Evolutionary conservation across 176 grass and related monocot species (phyloP).

Genomic region (Ensete ventricosum): DNA sequence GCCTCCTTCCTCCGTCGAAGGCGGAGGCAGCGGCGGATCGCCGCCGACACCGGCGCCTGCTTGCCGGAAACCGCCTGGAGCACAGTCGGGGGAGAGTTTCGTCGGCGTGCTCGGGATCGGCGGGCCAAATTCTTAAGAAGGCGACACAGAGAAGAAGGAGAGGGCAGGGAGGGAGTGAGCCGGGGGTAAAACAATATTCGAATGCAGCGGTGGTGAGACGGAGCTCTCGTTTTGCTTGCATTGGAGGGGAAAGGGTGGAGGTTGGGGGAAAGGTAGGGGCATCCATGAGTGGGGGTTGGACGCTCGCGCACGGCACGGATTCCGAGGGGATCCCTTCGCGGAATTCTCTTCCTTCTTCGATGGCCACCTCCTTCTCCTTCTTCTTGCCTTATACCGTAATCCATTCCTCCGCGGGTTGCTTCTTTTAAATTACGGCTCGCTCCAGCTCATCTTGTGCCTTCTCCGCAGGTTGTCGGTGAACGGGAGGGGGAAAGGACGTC

Average conservation of each 20-base stretch:
- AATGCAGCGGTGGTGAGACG: conserved; percentile 12
- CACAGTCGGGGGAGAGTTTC: not conserved
- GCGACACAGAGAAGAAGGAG: not conserved
- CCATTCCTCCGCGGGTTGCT: conserved; percentile 11
- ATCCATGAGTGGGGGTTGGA: not conserved
- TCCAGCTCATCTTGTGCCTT: not conserved
- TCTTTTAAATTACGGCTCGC: conserved; percentile 23
- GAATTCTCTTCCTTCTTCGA: conserved; percentile 9
- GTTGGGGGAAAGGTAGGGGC: conserved; percentile 6
- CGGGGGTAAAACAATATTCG: not conserved
- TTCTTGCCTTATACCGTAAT: conserved; percentile 32
- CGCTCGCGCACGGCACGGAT: conserved; percentile 21
- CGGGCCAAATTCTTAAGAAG: not conserved
- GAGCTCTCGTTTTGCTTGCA: conserved; percentile 11
- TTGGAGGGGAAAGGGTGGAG: conserved; percentile 18
- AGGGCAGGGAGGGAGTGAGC: not conserved
- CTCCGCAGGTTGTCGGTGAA: not conserved
- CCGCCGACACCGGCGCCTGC: not conserved
- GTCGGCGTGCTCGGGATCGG: not conserved
- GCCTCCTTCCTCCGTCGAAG: not conserved
- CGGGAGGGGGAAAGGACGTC: not conserved
- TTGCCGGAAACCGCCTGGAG: not conserved
- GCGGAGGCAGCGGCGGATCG: not conserved
- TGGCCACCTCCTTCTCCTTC: not conserved
- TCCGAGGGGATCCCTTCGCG: conserved; percentile 17